Evolutionary conservation across 257 asterid species (phyloP).

Genomic region (Fraxinus excelsior): DNA sequence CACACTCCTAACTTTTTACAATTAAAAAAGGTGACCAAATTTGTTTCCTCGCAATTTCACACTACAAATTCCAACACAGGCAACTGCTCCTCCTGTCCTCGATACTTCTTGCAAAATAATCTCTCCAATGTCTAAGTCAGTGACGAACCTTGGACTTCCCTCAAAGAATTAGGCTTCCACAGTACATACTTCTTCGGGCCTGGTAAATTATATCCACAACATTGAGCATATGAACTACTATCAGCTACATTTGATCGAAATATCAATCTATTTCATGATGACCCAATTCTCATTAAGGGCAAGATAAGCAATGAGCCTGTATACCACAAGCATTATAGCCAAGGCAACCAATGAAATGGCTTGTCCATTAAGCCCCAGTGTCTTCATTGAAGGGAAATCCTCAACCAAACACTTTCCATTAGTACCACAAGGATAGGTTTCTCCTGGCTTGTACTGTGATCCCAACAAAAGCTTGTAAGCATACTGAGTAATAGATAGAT

Average conservation of each 20-base stretch:
- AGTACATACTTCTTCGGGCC: too few species aligned
- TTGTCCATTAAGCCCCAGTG: conserved; percentile 59
- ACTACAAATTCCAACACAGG: too few species aligned
- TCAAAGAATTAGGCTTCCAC: too few species aligned
- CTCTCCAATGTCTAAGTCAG: too few species aligned
- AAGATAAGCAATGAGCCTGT: conserved; percentile 68
- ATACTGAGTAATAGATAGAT: conserved; percentile 50
- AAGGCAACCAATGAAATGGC: too few species aligned
- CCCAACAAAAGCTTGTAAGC: conserved; percentile 52
- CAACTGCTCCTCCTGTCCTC: too few species aligned
- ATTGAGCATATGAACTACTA: too few species aligned
- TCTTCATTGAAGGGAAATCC: conserved; percentile 55
- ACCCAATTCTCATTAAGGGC: conserved; percentile 84
- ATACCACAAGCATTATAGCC: conserved; percentile 64
- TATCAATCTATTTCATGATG: conserved; percentile 37
- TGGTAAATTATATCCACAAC: too few species aligned
- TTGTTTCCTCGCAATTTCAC: too few species aligned
- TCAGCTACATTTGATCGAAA: too few species aligned
- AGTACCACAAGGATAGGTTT: conserved; percentile 45
- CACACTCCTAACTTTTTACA: background rate
- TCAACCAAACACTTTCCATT: conserved; percentile 45
- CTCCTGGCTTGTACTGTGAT: conserved; percentile 49
- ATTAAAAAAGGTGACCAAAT: background rate
- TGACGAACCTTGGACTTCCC: too few species aligned
- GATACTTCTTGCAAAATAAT: too few species aligned